Evolutionary conservation across 768 basidiomycete species (phyloP).

Genomic region (Calocybe gangraenosa): DNA sequence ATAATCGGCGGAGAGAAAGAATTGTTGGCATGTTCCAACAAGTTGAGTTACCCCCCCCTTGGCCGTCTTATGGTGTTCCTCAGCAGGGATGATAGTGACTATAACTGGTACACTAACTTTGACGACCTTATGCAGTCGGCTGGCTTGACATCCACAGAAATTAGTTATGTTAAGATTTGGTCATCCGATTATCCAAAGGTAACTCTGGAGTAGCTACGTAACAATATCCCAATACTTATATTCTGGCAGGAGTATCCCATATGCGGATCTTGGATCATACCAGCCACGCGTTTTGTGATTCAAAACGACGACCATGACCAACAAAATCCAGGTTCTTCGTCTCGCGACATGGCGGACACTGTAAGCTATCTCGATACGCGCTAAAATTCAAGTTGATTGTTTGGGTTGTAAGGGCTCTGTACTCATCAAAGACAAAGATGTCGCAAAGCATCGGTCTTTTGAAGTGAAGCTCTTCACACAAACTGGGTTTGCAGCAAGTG

Average conservation of each 20-base stretch:
- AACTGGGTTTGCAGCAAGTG: slow-evolving; percentile 3
- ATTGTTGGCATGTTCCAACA: slow-evolving; percentile 2
- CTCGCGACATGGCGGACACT: slow-evolving; percentile 5
- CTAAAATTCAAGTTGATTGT: not conserved
- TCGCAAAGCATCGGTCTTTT: slow-evolving; percentile 3
- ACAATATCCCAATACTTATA: not conserved
- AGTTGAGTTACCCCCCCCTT: not conserved
- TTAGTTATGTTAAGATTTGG: slow-evolving; percentile 6
- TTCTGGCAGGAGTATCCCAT: slow-evolving; percentile 4
- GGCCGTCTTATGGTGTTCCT: not conserved
- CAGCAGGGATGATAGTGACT: not conserved
- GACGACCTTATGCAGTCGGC: slow-evolving; percentile 2
- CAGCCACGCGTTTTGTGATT: slow-evolving; percentile 4
- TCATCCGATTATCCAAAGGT: slow-evolving; percentile 8
- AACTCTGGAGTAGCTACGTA: not conserved
- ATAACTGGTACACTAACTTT: slow-evolving; percentile 8
- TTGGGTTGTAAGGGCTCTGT: not conserved
- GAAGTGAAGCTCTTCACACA: slow-evolving; percentile 9
- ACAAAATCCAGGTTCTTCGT: slow-evolving; percentile 5
- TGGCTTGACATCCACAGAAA: slow-evolving; percentile 2
- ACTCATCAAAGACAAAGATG: slow-evolving; percentile 7
- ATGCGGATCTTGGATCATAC: slow-evolving; percentile 5
- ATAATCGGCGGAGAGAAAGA: slow-evolving; percentile 8
- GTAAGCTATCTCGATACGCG: not conserved
- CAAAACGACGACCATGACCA: slow-evolving; percentile 9